These are phyloP conservation scores for Trametes elegans DNA, from an alignment of 768 basidiomycete genomes.

Conservation along the genomic window DNA sequence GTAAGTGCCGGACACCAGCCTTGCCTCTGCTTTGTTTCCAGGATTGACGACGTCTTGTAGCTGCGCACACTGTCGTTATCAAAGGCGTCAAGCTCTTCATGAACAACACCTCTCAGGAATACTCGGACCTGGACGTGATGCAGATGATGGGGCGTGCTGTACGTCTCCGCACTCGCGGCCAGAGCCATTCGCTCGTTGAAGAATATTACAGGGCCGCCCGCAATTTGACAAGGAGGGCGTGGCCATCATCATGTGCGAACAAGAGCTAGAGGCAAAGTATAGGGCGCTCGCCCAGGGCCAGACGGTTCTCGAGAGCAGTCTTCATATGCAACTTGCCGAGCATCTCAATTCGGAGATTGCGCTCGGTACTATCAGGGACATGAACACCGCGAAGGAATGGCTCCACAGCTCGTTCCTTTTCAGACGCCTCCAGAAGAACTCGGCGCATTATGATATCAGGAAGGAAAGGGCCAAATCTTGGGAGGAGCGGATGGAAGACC, in stretches of 20 bases:
- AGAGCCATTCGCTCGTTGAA: too few relatives aligned
- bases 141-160: slow-evolving; percentile 97
- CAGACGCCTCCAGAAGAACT: slow-evolving; percentile 83
- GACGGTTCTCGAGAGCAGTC: slow-evolving; percentile 80
- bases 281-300: slow-evolving; percentile 63
- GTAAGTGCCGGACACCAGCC: slow-evolving; percentile 56
- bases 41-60: slow-evolving; percentile 37
- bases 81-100: slow-evolving; percentile 85
- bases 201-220: slow-evolving; percentile 64
- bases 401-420: slow-evolving; percentile 82
- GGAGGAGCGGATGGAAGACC: slow-evolving; percentile 68
- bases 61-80: slow-evolving; percentile 91
- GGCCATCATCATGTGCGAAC: slow-evolving; percentile 82
- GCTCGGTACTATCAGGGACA: slow-evolving; percentile 73
- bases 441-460: slow-evolving; percentile 66
- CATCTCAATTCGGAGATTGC: slow-evolving; percentile 95
- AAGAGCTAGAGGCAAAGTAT: slow-evolving; percentile 70
- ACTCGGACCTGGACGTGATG: slow-evolving; percentile 89
- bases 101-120: slow-evolving; percentile 69
- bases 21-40: neutral
- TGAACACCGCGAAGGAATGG: slow-evolving; percentile 79
- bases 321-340: slow-evolving; percentile 82
- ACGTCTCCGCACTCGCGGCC: slow-evolving; percentile 25
- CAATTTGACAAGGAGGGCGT: slow-evolving; percentile 89
- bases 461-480: slow-evolving; percentile 58